Conservation (phyloP, 345 rosid genomes). For the Alliaria petiolata region DNA sequence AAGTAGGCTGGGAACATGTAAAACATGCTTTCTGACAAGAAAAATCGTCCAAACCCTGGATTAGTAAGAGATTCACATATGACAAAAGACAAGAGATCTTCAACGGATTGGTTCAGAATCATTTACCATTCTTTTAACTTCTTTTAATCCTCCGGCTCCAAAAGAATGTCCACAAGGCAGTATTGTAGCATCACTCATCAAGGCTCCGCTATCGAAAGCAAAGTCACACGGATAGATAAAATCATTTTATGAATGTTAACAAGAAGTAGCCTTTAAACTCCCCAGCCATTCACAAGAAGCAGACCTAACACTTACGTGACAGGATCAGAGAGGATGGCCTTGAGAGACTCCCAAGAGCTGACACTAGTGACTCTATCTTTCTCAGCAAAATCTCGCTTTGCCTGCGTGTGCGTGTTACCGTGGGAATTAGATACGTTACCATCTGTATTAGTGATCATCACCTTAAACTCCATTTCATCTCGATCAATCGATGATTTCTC, state of each 20-base stretch:
- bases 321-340: conserved; percentile 73
- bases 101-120: not conserved
- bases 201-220: conserved; percentile 56
- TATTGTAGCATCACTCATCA: conserved; percentile 88
- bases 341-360: conserved; percentile 67
- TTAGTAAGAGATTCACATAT: conserved; percentile 1
- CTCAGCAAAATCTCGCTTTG: conserved; percentile 47
- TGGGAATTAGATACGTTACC: conserved; percentile 51
- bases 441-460: conserved; percentile 48
- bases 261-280: too few relatives aligned
- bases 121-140: conserved; percentile 57
- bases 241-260: not conserved
- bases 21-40: conserved; percentile 71
- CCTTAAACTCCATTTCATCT: conserved; percentile 34
- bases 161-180: conserved; percentile 96
- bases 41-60: conserved; percentile 16
- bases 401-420: conserved; percentile 43
- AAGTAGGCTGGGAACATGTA: conserved; percentile 61
- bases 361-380: conserved; percentile 51
- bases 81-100: not conserved
- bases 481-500: conserved; percentile 34
- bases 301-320: conserved; percentile 52
- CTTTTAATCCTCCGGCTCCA: conserved; percentile 63
- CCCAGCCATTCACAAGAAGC: not conserved
- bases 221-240: not conserved